These are phyloP conservation scores for Tritrichomonas foetus DNA, from an alignment of 208 protist genomes.

Conservation along the genomic window DNA sequence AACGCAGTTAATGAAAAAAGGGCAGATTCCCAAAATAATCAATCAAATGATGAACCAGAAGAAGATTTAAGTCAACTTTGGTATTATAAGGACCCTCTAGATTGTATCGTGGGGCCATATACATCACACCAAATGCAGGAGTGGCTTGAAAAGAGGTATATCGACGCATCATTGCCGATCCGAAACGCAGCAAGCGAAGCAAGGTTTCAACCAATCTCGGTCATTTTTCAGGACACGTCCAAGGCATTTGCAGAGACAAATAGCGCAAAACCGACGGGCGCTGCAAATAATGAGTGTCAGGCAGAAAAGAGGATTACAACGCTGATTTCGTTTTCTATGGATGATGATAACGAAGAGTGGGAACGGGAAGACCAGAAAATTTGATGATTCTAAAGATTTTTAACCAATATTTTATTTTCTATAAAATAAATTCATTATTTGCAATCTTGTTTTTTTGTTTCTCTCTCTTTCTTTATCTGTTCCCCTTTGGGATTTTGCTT, in stretches of 20 bases:
- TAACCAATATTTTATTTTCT: no score
- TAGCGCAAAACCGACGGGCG: neutral
- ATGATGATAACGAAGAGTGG: neutral
- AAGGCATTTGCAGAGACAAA: neutral
- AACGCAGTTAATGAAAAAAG: neutral
- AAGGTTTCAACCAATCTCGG: neutral
- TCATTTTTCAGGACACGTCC: neutral
- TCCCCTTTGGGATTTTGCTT: no score
- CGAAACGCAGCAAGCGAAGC: neutral
- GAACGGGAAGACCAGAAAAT: no score
- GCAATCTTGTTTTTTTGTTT: no score
- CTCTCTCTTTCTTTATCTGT: no score
- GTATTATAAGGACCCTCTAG: constrained; percentile 12
- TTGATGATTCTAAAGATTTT: no score
- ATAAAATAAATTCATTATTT: no score
- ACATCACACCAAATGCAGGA: neutral
- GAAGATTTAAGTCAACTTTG: constrained; percentile 10
- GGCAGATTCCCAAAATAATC: neutral
- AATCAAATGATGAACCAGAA: neutral
- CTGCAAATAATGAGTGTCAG: neutral
- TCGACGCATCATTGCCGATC: neutral
- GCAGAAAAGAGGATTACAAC: neutral
- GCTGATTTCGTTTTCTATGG: neutral
- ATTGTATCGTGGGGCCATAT: neutral
- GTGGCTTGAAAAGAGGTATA: constrained; percentile 19